These are phyloP conservation scores for Roridomyces roridus DNA, from an alignment of 768 basidiomycete species.

Conservation along the genomic window DNA sequence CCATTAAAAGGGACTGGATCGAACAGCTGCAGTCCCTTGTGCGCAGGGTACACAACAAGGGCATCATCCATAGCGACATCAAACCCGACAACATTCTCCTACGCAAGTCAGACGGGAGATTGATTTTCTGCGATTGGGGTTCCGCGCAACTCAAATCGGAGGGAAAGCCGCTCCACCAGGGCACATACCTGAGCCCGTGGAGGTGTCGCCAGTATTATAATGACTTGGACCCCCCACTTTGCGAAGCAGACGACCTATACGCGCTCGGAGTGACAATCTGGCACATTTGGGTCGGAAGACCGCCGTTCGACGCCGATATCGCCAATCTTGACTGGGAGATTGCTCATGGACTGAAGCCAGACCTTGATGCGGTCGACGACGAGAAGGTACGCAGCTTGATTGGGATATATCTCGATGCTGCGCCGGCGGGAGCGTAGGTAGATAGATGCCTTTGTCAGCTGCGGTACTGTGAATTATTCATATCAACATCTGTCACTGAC, in stretches of 20 bases:
- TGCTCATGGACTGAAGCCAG: slow-evolving; percentile 23
- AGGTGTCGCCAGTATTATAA: slow-evolving; percentile 6
- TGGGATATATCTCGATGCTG: background rate
- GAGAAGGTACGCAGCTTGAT: slow-evolving; percentile 18
- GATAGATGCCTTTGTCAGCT: too few species aligned
- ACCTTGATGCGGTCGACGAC: slow-evolving; percentile 26
- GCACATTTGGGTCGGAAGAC: slow-evolving; percentile 28
- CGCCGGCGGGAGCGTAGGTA: too few species aligned
- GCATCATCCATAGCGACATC: slow-evolving; percentile 30
- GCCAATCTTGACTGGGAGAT: slow-evolving; percentile 13
- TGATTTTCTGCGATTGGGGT: slow-evolving; percentile 21
- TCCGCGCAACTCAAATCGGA: slow-evolving; percentile 17
- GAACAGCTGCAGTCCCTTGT: background rate
- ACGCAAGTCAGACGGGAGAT: slow-evolving; percentile 14
- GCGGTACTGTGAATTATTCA: too few species aligned
- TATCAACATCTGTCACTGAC: too few species aligned
- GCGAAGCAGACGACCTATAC: slow-evolving; percentile 30
- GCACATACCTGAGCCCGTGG: slow-evolving; percentile 17
- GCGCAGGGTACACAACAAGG: slow-evolving; percentile 20
- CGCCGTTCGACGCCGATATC: slow-evolving; percentile 27
- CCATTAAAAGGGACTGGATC: background rate
- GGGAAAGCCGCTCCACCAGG: background rate
- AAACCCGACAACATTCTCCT: slow-evolving; percentile 27
- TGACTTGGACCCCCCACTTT: slow-evolving; percentile 20
- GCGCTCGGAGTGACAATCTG: slow-evolving; percentile 32